Evolutionary conservation across 306 rosid genomes (phyloP), one percentile per base, ranked within the genome.

Genomic region (Cyamopsis tetragonoloba): DNA sequence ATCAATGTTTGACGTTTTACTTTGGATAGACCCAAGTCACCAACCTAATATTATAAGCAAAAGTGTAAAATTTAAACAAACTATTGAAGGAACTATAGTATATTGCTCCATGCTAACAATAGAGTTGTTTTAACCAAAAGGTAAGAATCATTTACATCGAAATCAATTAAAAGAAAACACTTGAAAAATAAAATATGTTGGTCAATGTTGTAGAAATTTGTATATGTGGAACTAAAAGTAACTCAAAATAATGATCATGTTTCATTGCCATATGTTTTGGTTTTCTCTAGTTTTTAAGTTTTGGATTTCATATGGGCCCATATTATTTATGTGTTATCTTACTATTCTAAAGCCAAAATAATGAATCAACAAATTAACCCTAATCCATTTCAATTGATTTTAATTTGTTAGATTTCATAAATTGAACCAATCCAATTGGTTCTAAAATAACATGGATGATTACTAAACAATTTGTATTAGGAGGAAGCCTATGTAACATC

Each of bases 11-110:
- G 88, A 68, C 96, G 79, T 83, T 91, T 91, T 81, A 82, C 98
- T 83, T 89, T 92, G 34, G 98, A 92, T 69, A 89, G 88, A 66
- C 98, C 96, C 90, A 87, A 82, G 74, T 92, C 98, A 58, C 95
- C 96, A 63, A 92, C 96, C 95, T 92, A 80, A 55, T 43, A 62
- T 67, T 60, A 53, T 27, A 70, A 47, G 69, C n/a, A 68, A 39
- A 39, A 22, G 47, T 69, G 71, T 61, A 22, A 77, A 60, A 9
- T 20, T 9, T 54, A 55, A 53, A 62, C 28, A 51, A 14, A 74
- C 22, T 58, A 49, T 4, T 71, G 32, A 66, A 60, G 46, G 35
- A 66, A 17, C 31, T 3, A 15, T 6, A 44, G 27, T 18, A 23
- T 60, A 59, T 41, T 31, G 50, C 54, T 50, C 18, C 66, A 38